Percentiles rank a stretch among this genome's conserved stretches.
phyloP scores from a whole-genome alignment of 768 basidiomycete genomes.

The Suillus discolor region DNA sequence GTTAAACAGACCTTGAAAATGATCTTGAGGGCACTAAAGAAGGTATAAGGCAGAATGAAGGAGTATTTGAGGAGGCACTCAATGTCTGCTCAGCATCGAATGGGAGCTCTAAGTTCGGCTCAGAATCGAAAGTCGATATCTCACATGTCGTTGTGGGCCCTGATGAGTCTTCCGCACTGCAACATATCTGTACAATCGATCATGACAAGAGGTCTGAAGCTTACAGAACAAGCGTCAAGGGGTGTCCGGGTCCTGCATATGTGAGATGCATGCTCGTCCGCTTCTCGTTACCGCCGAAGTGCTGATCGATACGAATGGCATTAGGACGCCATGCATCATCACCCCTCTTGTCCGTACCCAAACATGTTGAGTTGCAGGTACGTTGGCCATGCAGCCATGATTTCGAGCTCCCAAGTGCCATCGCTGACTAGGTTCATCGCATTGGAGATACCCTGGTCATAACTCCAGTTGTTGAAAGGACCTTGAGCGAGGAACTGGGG shows the following conservation, averaged over 20 bases:
- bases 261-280: conserved; percentile 85
- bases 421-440: no score
- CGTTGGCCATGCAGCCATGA: no score
- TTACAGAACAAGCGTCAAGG: conserved; percentile 78
- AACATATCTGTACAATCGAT: conserved; percentile 2
- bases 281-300: conserved; percentile 59
- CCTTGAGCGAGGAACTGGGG: no score
- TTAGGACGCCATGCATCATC: conserved; percentile 23
- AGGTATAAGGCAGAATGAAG: conserved; percentile 8
- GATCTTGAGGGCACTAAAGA: conserved; percentile 67
- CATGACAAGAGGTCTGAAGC: conserved; percentile 29
- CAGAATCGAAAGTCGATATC: conserved; percentile 82
- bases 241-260: conserved; percentile 77
- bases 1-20: conserved; percentile 71
- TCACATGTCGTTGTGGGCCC: conserved; percentile 90
- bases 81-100: conserved; percentile 73
- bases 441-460: no score
- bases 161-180: conserved; percentile 72
- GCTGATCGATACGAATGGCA: conserved; percentile 52
- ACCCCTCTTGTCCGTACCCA: conserved; percentile 42
- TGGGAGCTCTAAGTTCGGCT: conserved; percentile 76
- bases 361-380: no score
- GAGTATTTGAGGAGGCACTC: conserved; percentile 13
- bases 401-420: no score
- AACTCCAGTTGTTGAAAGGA: no score